Percentiles rank a stretch among this genome's conserved stretches.
Conservation (phyloP, 2,329 filamentous ascomycete species). For the Chrysoporthe deuterocubensis region DNA sequence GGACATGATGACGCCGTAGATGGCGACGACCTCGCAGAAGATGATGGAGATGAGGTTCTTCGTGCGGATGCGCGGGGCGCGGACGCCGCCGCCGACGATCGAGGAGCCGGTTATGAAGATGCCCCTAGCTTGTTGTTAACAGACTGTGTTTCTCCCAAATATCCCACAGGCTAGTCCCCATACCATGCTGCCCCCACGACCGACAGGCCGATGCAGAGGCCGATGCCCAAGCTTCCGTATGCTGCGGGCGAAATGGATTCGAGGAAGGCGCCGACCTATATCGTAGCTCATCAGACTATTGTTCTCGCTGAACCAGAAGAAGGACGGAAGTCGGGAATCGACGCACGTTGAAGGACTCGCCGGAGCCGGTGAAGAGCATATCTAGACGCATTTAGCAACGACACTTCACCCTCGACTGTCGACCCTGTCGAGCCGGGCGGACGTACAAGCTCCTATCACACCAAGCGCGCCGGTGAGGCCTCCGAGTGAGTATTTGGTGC, state of each 20-base stretch:
- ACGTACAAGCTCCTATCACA: conserved; percentile 80
- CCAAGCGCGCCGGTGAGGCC: conserved; percentile 69
- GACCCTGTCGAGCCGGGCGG: background rate
- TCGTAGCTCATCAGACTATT: conserved; percentile 16
- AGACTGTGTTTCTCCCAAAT: background rate
- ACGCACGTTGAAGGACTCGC: conserved; percentile 91
- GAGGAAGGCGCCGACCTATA: conserved; percentile 87
- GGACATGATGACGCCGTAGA: conserved; percentile 99
- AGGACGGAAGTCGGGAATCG: background rate
- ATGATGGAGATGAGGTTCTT: conserved; percentile 99
- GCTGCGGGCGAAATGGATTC: conserved; percentile 92
- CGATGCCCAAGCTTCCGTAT: conserved; percentile 90
- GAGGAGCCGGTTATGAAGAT: conserved; percentile 99
- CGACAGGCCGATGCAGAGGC: conserved; percentile 91
- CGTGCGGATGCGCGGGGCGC: conserved; percentile 94
- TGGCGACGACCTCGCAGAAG: conserved; percentile 99
- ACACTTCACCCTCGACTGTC: background rate
- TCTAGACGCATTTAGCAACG: conserved; percentile 59
- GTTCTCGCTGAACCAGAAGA: background rate
- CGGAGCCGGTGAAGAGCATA: conserved; percentile 97
- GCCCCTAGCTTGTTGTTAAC: conserved; percentile 64
- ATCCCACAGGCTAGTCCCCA: conserved; percentile 33
- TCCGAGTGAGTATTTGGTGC: conserved; percentile 72
- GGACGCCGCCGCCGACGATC: conserved; percentile 95
- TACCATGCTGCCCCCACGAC: conserved; percentile 98